Percentiles rank a stretch among this genome's conserved stretches.
These are phyloP conservation scores for Carex parvula DNA, from an alignment of 176 grass and related monocot genomes.

Conservation along the genomic window DNA sequence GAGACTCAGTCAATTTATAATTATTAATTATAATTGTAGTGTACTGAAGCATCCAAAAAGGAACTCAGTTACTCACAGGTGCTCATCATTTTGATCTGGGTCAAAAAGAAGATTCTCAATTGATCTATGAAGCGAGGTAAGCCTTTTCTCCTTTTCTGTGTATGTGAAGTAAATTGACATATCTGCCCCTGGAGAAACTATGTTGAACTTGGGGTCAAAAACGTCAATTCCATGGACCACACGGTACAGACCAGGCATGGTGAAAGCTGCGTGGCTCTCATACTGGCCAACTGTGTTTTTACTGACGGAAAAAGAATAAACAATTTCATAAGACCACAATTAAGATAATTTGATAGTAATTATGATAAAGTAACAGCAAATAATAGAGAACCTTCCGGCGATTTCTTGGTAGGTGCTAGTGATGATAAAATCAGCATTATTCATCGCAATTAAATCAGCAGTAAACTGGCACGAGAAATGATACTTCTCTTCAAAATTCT, in stretches of 20 bases:
- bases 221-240: constrained; percentile 94
- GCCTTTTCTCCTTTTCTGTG: constrained; percentile 63
- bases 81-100: constrained; percentile 68
- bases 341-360: neutral
- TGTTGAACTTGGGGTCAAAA: constrained; percentile 99
- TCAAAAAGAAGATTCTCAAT: constrained; percentile 75
- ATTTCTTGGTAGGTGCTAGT: constrained; percentile 99
- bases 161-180: constrained; percentile 89
- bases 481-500: constrained; percentile 79
- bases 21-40: neutral
- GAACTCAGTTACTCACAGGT: constrained; percentile 63
- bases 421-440: constrained; percentile 98
- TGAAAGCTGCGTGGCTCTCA: constrained; percentile 87
- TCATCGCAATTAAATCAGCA: constrained; percentile 94
- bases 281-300: constrained; percentile 98
- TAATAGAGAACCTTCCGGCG: constrained; percentile 77
- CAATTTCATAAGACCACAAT: too few species aligned
- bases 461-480: constrained; percentile 99
- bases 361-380: neutral
- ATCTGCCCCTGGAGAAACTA: constrained; percentile 88
- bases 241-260: constrained; percentile 71
- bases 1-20: too few species aligned
- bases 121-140: constrained; percentile 79
- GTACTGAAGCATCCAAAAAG: neutral
- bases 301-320: constrained; percentile 50